Evolutionary conservation across 2,329 filamentous ascomycete genomes (phyloP).

Genomic region (Malbranchea zuffiana): DNA sequence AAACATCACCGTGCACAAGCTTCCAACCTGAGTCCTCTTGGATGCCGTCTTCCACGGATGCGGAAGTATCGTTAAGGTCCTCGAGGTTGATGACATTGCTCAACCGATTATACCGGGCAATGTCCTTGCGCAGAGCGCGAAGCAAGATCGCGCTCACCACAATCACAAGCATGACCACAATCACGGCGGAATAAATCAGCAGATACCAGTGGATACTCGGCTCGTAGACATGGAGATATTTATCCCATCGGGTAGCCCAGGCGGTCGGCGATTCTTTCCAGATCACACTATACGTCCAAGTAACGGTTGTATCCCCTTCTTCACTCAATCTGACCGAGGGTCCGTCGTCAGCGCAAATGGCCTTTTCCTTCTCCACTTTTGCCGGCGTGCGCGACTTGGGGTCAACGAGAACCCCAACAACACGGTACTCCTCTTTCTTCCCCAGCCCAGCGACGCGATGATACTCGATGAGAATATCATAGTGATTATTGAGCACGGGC

Average conservation of each 20-base stretch:
- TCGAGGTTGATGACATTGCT: slow-evolving; percentile 75
- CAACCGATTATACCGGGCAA: slow-evolving; percentile 88
- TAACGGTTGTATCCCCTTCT: slow-evolving; percentile 53
- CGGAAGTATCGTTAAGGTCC: slow-evolving; percentile 69
- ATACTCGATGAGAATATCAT: slow-evolving; percentile 87
- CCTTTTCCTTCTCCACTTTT: slow-evolving; percentile 38
- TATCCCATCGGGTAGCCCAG: slow-evolving; percentile 98
- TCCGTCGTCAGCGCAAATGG: slow-evolving; percentile 53
- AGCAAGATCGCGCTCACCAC: slow-evolving; percentile 90
- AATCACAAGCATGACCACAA: slow-evolving; percentile 80
- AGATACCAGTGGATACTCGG: slow-evolving; percentile 99
- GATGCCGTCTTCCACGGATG: slow-evolving; percentile 71
- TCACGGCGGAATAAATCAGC: slow-evolving; percentile 87
- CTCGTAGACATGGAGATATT: slow-evolving; percentile 93
- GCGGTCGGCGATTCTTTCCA: slow-evolving; percentile 76
- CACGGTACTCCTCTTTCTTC: slow-evolving; percentile 56
- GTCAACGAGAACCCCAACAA: slow-evolving; percentile 84
- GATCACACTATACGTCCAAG: slow-evolving; percentile 85
- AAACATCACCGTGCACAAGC: slow-evolving; percentile 92
- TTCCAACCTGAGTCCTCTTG: slow-evolving; percentile 99
- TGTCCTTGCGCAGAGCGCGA: slow-evolving; percentile 83
- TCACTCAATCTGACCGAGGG: slow-evolving; percentile 55
- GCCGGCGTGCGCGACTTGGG: slow-evolving; percentile 60
- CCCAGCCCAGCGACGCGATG: slow-evolving; percentile 57
- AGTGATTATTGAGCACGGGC: slow-evolving; percentile 78